phyloP scores from a whole-genome alignment of 1,284 basidiomycete species.

The Irpex sp. region DNA sequence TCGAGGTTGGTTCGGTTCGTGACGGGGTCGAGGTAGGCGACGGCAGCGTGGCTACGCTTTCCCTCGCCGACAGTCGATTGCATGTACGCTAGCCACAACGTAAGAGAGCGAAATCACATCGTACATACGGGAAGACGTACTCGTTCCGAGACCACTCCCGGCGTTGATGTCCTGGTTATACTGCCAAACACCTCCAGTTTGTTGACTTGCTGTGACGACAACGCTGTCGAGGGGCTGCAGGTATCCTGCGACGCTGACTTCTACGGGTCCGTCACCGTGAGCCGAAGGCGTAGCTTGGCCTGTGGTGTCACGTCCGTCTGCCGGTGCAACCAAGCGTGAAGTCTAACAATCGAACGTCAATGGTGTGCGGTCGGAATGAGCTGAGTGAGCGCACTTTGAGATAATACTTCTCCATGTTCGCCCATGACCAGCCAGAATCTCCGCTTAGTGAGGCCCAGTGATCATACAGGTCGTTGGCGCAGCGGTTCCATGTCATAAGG shows the following conservation, averaged over 20 bases:
- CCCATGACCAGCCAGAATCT: slow-evolving; percentile 40
- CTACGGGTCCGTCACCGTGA: slow-evolving; percentile 7
- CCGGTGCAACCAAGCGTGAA: slow-evolving; percentile 5
- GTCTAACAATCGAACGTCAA: background rate
- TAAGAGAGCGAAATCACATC: background rate
- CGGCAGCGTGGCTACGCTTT: slow-evolving; percentile 28
- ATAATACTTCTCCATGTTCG: slow-evolving; percentile 23
- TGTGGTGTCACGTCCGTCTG: slow-evolving; percentile 5
- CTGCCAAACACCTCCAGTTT: background rate
- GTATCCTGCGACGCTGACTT: slow-evolving; percentile 7
- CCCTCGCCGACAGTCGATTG: slow-evolving; percentile 19
- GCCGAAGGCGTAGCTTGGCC: slow-evolving; percentile 5
- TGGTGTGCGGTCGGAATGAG: background rate
- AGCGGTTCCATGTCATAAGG: slow-evolving; percentile 37
- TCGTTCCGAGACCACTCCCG: slow-evolving; percentile 4
- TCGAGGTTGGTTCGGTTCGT: slow-evolving; percentile 36
- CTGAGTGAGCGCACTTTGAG: slow-evolving; percentile 16
- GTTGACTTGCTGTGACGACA: background rate
- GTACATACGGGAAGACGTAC: background rate
- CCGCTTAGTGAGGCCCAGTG: slow-evolving; percentile 32
- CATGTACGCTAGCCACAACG: slow-evolving; percentile 28
- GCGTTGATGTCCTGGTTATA: slow-evolving; percentile 9
- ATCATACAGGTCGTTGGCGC: slow-evolving; percentile 37
- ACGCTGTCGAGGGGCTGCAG: background rate
- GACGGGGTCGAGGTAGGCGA: slow-evolving; percentile 29